phyloP scores from a whole-genome alignment of 495 filamentous ascomycete genomes.

The Podospora australis region DNA sequence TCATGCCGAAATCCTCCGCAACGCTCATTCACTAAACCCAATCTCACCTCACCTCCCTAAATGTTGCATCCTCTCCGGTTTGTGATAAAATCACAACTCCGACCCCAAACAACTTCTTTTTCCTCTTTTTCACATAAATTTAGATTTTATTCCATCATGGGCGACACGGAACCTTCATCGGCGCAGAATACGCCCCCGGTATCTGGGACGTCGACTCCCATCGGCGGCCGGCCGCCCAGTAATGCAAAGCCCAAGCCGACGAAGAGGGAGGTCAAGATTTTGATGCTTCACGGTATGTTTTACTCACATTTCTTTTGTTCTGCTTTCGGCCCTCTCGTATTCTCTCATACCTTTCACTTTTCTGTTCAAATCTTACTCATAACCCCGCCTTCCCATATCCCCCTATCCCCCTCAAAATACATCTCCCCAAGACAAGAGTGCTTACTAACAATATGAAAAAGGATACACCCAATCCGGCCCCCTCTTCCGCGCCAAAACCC shows the following conservation, averaged over 20 bases:
- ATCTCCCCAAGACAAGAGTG: background rate
- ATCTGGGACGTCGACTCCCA: background rate
- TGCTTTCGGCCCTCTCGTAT: background rate
- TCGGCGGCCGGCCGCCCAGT: background rate
- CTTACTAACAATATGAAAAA: slow-evolving; percentile 14
- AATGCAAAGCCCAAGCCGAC: slow-evolving; percentile 13
- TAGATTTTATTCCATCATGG: background rate
- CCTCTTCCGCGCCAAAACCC: slow-evolving; percentile 83
- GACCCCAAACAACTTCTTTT: background rate
- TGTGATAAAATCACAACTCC: background rate
- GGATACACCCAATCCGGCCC: slow-evolving; percentile 89
- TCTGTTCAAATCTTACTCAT: background rate
- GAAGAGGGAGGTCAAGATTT: slow-evolving; percentile 43
- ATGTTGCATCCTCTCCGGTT: background rate
- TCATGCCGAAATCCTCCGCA: slow-evolving; percentile 7
- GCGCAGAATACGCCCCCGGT: background rate
- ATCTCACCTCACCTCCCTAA: too few relatives aligned
- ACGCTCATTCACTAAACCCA: too few relatives aligned
- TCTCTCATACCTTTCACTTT: background rate
- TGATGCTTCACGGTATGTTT: slow-evolving; percentile 51
- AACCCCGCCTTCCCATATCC: background rate
- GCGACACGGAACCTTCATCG: background rate
- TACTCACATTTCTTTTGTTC: background rate
- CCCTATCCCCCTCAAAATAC: background rate
- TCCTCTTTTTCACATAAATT: background rate